Conservation (phyloP, 495 filamentous ascomycete genomes). For the Aspergillus coremiiformis region DNA sequence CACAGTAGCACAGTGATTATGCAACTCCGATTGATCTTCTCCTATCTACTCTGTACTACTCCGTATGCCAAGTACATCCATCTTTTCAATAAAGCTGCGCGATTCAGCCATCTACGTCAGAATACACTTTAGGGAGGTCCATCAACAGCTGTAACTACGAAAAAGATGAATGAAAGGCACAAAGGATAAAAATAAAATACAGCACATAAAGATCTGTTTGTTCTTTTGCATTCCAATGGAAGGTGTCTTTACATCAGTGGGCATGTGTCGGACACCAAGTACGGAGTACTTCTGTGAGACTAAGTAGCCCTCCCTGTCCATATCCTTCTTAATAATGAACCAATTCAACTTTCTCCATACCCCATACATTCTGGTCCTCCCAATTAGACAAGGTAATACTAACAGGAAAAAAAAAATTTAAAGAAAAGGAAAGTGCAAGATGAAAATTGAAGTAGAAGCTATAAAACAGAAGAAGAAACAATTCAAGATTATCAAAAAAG, state of each 20-base stretch:
- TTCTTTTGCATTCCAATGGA: not conserved
- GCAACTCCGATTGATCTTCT: slow-evolving; percentile 1
- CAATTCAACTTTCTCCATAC: not conserved
- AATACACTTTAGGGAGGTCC: not conserved
- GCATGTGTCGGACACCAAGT: not conserved
- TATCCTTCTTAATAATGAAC: not conserved
- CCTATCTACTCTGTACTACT: too few relatives aligned
- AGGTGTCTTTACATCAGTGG: not conserved
- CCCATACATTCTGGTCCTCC: not conserved
- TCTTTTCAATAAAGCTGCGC: not conserved
- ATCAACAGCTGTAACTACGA: not conserved
- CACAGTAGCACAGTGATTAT: not conserved
- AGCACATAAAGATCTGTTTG: not conserved
- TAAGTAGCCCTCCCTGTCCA: not conserved
- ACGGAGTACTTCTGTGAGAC: not conserved
- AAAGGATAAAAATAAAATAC: not conserved
- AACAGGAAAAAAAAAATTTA: not conserved
- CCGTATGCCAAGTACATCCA: not conserved
- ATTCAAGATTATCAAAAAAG: too few relatives aligned
- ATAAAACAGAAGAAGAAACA: not conserved
- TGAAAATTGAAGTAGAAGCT: too few relatives aligned
- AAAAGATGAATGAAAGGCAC: not conserved
- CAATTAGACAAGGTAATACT: not conserved
- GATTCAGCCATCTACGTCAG: not conserved
- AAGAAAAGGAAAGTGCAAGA: too few relatives aligned